Percentiles rank a stretch among this genome's conserved stretches.
phyloP scores from a whole-genome alignment of 345 rosid genomes.

The Hibiscus trionum region DNA sequence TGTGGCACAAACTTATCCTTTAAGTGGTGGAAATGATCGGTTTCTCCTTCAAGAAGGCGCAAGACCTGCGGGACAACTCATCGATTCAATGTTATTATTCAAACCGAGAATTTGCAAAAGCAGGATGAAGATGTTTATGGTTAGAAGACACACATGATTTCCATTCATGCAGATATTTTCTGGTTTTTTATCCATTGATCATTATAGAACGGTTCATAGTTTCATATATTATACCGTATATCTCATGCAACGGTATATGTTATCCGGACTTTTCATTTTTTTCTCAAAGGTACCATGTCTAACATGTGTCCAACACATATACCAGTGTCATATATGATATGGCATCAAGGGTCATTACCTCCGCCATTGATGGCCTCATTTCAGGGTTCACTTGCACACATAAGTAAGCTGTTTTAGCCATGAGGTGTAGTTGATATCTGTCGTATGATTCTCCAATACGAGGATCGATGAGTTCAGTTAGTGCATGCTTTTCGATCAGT shows the following conservation, averaged over 20 bases:
- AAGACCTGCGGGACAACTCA: slow-evolving; percentile 28
- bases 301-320: not conserved
- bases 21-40: slow-evolving; percentile 20
- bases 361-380: slow-evolving; percentile 48
- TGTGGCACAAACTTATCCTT: slow-evolving; percentile 16
- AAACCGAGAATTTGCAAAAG: not conserved
- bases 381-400: slow-evolving; percentile 48
- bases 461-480: slow-evolving; percentile 40
- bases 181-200: not conserved
- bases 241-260: not conserved
- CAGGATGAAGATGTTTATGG: not conserved
- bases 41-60: slow-evolving; percentile 46
- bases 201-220: not conserved
- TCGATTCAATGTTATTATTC: not conserved
- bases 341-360: slow-evolving; percentile 26
- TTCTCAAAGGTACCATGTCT: not conserved
- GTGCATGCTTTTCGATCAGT: slow-evolving; percentile 37
- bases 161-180: too few species aligned
- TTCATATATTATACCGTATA: not conserved
- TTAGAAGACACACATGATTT: not conserved
- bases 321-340: not conserved
- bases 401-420: slow-evolving; percentile 36
- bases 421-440: slow-evolving; percentile 29
- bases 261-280: not conserved
- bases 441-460: slow-evolving; percentile 35